A percentile compares a stretch with the other conserved stretches of the same genome.
Conservation (phyloP, 768 basidiomycete species). For the Mycena galopus region DNA sequence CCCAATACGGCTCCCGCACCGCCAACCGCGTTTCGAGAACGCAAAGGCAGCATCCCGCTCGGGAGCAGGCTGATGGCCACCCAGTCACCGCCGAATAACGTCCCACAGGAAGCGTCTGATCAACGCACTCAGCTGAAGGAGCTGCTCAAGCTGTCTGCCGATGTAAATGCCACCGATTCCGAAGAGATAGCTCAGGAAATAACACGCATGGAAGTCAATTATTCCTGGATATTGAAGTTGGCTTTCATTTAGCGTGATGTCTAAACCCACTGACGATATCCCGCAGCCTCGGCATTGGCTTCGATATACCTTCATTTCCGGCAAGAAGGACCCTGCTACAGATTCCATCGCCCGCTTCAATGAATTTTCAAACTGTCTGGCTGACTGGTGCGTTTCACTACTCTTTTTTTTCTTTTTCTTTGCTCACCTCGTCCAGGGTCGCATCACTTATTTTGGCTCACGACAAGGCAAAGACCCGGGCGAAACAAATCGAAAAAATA, state of each 20-base stretch:
- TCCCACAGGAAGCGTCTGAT: conserved; percentile 49
- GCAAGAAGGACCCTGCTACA: conserved; percentile 71
- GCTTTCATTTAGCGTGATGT: conserved; percentile 21
- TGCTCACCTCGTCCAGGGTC: conserved; percentile 68
- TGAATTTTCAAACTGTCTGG: conserved; percentile 84
- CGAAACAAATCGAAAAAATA: conserved; percentile 89
- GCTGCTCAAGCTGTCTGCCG: conserved; percentile 69
- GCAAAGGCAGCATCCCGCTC: conserved; percentile 78
- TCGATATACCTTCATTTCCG: conserved; percentile 78
- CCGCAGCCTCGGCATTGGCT: conserved; percentile 89
- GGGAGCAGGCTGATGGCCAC: conserved; percentile 58
- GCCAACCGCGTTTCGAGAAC: conserved; percentile 61
- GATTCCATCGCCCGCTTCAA: conserved; percentile 85
- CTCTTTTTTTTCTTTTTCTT: background rate
- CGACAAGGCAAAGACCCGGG: conserved; percentile 80
- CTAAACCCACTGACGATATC: conserved; percentile 9
- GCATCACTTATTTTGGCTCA: conserved; percentile 92
- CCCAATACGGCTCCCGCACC: conserved; percentile 37
- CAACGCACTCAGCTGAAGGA: conserved; percentile 72
- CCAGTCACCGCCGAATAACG: conserved; percentile 41
- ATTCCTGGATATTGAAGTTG: conserved; percentile 84
- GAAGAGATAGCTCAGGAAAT: conserved; percentile 88
- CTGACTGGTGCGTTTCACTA: conserved; percentile 72
- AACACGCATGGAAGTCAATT: conserved; percentile 77
- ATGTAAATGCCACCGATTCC: conserved; percentile 68